A percentile compares a stretch with the other conserved stretches of the same genome.
Evolutionary conservation across 1,284 basidiomycete genomes (phyloP).

Genomic region (Cystobasidiaceae sp.): DNA sequence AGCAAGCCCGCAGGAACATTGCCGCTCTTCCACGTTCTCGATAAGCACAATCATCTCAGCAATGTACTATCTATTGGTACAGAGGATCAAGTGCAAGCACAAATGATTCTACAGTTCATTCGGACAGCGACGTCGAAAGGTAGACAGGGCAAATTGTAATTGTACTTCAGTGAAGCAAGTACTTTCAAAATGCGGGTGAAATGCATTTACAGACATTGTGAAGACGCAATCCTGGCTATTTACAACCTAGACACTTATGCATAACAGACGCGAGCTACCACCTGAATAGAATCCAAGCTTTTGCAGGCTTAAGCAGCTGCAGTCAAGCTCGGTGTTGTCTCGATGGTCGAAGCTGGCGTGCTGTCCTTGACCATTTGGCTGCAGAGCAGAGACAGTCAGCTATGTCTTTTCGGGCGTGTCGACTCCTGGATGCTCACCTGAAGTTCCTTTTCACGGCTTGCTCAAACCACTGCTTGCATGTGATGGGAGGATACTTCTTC

Average conservation of each 20-base stretch:
- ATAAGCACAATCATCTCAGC: constrained; percentile 33
- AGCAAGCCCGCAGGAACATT: constrained; percentile 19
- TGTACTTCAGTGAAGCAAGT: too few relatives aligned
- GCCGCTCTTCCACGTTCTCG: constrained; percentile 27
- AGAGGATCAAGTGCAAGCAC: constrained; percentile 27
- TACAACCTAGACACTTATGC: not conserved
- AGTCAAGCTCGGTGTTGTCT: not conserved
- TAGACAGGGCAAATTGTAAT: not conserved
- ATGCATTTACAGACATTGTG: too few relatives aligned
- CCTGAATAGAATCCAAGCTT: not conserved
- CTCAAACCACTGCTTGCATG: not conserved
- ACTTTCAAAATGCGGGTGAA: not conserved
- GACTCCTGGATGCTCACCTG: not conserved
- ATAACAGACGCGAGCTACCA: not conserved
- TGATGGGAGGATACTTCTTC: constrained; percentile 34
- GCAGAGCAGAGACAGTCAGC: not conserved
- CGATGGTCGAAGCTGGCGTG: too few relatives aligned
- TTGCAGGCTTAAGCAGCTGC: not conserved
- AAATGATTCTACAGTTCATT: not conserved
- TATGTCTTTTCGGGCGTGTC: not conserved
- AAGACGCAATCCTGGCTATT: not conserved
- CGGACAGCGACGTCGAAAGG: not conserved
- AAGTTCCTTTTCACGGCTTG: not conserved
- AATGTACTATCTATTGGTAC: constrained; percentile 32
- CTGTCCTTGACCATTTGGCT: not conserved